These are phyloP conservation scores for Ophiognomonia clavigignenti-juglandacearum DNA, from an alignment of 2,329 filamentous ascomycete genomes.

Conservation along the genomic window DNA sequence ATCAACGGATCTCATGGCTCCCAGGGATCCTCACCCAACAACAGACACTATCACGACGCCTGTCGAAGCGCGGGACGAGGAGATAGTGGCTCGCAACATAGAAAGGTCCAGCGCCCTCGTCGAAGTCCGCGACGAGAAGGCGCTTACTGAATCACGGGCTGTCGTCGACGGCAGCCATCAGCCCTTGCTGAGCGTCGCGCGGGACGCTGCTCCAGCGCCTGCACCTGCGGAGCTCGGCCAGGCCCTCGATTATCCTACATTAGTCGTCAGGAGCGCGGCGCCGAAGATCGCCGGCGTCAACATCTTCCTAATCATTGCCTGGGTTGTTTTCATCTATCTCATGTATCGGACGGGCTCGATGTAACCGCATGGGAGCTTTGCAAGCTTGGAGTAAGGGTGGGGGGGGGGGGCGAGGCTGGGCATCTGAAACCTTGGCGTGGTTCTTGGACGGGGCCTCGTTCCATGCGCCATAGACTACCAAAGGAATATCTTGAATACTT, in stretches of 20 bases:
- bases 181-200: neutral
- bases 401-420: neutral
- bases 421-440: neutral
- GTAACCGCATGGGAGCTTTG: neutral
- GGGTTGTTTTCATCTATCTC: constrained; percentile 9
- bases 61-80: too few relatives aligned
- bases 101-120: too few relatives aligned
- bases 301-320: constrained; percentile 7
- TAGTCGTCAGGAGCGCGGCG: constrained; percentile 1
- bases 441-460: too few relatives aligned
- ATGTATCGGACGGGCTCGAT: constrained; percentile 12
- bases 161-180: too few relatives aligned
- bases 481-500: too few relatives aligned
- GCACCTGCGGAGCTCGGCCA: neutral
- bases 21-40: too few relatives aligned
- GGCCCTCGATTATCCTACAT: neutral
- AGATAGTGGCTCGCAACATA: too few relatives aligned
- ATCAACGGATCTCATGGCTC: too few relatives aligned
- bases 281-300: constrained; percentile 5
- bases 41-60: too few relatives aligned
- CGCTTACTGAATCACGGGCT: too few relatives aligned
- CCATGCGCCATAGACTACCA: too few relatives aligned
- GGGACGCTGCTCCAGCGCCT: neutral
- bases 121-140: too few relatives aligned
- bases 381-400: neutral